Evolutionary conservation across 305 asterid species (phyloP), one percentile per base, ranked within the genome.

Genomic region (Striga hermonthica): DNA sequence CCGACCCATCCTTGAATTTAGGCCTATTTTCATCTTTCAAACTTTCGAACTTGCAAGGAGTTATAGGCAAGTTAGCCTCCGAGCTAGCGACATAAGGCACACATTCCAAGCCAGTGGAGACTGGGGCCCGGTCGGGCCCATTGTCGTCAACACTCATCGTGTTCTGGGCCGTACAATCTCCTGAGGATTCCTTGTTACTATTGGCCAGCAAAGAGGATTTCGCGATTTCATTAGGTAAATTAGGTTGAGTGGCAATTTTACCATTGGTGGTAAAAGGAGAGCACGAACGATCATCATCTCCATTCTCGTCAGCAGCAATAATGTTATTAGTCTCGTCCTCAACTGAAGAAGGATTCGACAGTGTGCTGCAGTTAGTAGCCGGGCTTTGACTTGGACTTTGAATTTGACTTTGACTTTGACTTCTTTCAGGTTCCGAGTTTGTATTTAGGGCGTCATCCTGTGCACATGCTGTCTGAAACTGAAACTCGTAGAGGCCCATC

Each of bases 291-390:
- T n/a, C n/a, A n/a, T n/a, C n/a, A n/a, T n/a, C n/a, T n/a, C n/a
- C n/a, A 22, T 22, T 22, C 31, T 22, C 31, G 2, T 22, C 31
- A 2, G 31, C 2, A 2, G 31, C 31, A 2, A 22, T 22, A 22
- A 22, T 22, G 31, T 22, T 22, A 22, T 22, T 22, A 22, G 31
- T 22, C 31, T 22, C 31, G 31, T 60, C 71, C 49, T 79, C 84
- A 10, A 83, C 74, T 1, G 97, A 86, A 22, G 96, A 87, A 75
- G 97, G 97, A 79, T 84, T 86, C 9, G 96, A 90, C 66, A 83
- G 90, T 80, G 80, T 87, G 77, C 96, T 89, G 65, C 80, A 83
- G 72, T 84, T 89, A 43, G 88, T 79, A 3, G 80, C 67, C 11
- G 86, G 92, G 57, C 91, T 87, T 70, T 73, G 83, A 64, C 86